Percentiles rank a stretch among this genome's conserved stretches.
Conservation (phyloP, 2,329 filamentous ascomycete species). For the Trichoderma sp. region DNA sequence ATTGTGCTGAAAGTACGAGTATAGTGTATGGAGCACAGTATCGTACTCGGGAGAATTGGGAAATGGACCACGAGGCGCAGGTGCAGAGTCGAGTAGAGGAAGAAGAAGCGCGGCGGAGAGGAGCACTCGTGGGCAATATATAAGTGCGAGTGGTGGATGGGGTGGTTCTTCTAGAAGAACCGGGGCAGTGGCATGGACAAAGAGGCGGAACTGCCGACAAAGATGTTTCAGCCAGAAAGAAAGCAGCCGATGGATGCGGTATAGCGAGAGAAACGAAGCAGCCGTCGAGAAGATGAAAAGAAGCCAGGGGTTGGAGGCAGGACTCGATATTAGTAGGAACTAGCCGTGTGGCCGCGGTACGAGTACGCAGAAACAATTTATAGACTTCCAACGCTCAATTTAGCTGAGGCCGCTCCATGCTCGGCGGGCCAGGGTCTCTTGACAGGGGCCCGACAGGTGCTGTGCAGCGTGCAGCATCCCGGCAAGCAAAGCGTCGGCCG, state of each 20-base stretch:
- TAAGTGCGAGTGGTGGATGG: not conserved
- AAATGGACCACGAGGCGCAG: not conserved
- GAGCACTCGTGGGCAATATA: conserved; percentile 13
- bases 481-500: not conserved
- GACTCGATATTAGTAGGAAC: not conserved
- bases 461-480: conserved; percentile 22
- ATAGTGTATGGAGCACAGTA: not conserved
- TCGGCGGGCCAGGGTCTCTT: not conserved
- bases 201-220: conserved; percentile 1
- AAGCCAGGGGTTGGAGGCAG: conserved; percentile 16
- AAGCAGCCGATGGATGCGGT: not conserved
- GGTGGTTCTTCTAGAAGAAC: not conserved
- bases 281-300: not conserved
- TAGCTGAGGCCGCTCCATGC: conserved; percentile 15
- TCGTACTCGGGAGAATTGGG: not conserved
- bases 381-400: conserved; percentile 6
- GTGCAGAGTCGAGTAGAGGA: not conserved
- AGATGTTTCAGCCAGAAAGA: conserved; percentile 5
- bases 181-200: conserved; percentile 6
- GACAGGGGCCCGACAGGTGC: conserved; percentile 7
- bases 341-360: conserved; percentile 5
- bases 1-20: conserved; percentile 4
- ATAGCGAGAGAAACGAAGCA: not conserved
- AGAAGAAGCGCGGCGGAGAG: not conserved
- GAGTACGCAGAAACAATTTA: conserved; percentile 18